phyloP scores from a whole-genome alignment of 768 basidiomycete genomes.

The Russula sp. region DNA sequence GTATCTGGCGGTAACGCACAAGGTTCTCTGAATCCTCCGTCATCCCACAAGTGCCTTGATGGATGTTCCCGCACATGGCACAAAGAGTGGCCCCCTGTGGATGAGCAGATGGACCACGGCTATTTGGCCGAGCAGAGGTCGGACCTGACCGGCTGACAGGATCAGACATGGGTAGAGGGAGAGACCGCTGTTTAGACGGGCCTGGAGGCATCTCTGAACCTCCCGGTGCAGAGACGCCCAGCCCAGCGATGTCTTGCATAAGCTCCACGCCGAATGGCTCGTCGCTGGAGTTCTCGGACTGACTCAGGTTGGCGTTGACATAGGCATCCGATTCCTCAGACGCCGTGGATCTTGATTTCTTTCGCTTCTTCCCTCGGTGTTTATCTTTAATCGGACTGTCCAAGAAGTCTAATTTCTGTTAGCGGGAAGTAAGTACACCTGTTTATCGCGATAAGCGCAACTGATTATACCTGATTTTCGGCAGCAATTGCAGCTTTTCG shows the following conservation, averaged over 20 bases:
- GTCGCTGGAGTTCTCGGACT: slow-evolving; percentile 15
- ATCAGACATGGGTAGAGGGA: neutral
- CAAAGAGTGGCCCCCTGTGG: slow-evolving; percentile 35
- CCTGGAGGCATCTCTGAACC: neutral
- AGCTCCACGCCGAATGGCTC: neutral
- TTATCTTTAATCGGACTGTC: slow-evolving; percentile 36
- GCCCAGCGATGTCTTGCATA: neutral
- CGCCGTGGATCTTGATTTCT: slow-evolving; percentile 28
- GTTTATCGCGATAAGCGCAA: neutral
- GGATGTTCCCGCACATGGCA: slow-evolving; percentile 50
- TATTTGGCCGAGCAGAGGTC: neutral
- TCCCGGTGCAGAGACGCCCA: neutral
- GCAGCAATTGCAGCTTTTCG: slow-evolving; percentile 55
- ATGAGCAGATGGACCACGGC: neutral
- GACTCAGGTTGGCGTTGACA: slow-evolving; percentile 16
- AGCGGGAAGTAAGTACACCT: slow-evolving; percentile 7
- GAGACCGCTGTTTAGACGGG: neutral
- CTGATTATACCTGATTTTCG: slow-evolving; percentile 37
- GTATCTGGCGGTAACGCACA: slow-evolving; percentile 60
- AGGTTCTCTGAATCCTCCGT: slow-evolving; percentile 58
- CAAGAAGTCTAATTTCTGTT: slow-evolving; percentile 31
- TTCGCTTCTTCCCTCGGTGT: slow-evolving; percentile 32
- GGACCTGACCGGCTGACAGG: neutral
- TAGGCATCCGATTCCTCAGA: slow-evolving; percentile 42
- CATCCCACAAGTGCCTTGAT: slow-evolving; percentile 52